Evolutionary conservation across 2,329 filamentous ascomycete species (phyloP).

Genomic region (Nakataea oryzae): DNA sequence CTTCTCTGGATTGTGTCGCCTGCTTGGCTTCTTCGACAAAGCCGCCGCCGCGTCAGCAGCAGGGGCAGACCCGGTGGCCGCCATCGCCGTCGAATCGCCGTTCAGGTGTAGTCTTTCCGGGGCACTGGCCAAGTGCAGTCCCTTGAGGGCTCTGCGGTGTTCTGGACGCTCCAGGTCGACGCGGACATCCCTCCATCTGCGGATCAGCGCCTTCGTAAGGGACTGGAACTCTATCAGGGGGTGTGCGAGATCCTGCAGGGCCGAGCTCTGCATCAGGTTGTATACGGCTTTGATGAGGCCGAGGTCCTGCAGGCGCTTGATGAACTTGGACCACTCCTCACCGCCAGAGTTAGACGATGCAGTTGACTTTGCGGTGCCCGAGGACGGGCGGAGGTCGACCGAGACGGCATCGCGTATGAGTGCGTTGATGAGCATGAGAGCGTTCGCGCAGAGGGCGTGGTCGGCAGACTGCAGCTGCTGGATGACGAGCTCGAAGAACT

Average conservation of each 20-base stretch:
- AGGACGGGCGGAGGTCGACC: conserved; percentile 38
- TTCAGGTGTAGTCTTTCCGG: conserved; percentile 44
- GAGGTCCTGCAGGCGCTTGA: conserved; percentile 85
- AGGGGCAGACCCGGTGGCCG: neutral
- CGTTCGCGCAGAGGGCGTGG: conserved; percentile 90
- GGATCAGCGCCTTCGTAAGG: conserved; percentile 75
- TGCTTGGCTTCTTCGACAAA: conserved; percentile 47
- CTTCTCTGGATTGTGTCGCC: conserved; percentile 76
- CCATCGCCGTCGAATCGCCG: conserved; percentile 10
- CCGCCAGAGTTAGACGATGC: conserved; percentile 21
- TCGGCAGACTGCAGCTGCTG: conserved; percentile 87
- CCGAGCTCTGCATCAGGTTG: conserved; percentile 86
- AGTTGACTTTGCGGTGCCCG: conserved; percentile 25
- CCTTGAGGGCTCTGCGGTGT: conserved; percentile 77
- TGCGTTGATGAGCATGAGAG: conserved; percentile 89
- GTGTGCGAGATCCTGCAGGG: conserved; percentile 80
- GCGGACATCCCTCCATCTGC: conserved; percentile 77
- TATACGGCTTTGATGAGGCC: conserved; percentile 90
- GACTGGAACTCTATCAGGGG: conserved; percentile 89
- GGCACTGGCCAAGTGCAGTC: conserved; percentile 72
- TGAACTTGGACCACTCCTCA: conserved; percentile 90
- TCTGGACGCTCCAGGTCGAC: conserved; percentile 83
- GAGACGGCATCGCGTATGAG: conserved; percentile 86
- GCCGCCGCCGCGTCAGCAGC: conserved; percentile 19
- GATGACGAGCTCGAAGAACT: conserved; percentile 91